Evolutionary conservation across 345 rosid genomes (phyloP), one percentile per base, ranked within the genome.

Genomic region (Eucalyptus coolabah): DNA sequence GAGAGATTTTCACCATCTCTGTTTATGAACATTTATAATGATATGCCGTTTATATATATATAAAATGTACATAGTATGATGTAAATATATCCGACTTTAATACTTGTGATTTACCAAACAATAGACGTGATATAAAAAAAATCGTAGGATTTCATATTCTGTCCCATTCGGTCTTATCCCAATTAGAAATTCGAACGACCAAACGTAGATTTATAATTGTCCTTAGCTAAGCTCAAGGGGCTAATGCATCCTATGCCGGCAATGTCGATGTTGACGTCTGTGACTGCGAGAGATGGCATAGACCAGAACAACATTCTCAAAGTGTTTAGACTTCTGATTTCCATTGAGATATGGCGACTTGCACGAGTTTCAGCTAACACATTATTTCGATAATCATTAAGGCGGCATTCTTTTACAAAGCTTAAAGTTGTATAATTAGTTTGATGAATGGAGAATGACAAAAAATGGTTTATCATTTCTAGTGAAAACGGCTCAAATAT

Each of bases 151-250:
- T 50, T 50, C 7, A 50, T 50, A 50, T 4, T 12, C 5, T 49
- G 4, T 49, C 50, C 0, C 5, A 49, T 49, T 0, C 2, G 4
- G 15, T 15, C 7, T 3, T 15, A 50, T 50, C 7, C 18, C 51
- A 0, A 50, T 50, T 50, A 50, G 0, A 50, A 50, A 15, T 50
- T 0, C 18, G 7, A 2, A 5, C 1, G 1, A 5, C 51, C 18
- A 50, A 50, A 50, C 18, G 0, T 50, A 53, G 2, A 4, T 1
- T 47, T 37, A 10, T 37, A 72, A 4, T 72, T 6, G 30, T 77
- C 12, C 77, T 9, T 11, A 77, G 85, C 85, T 21, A 77, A 40
- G 47, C 17, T 42, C 30, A 40, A 10, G 30, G 47, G 47, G 47
- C 16, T 77, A 28, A 77, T 40, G 45, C 47, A 21, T 77, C 47